Evolutionary conservation across 2,329 filamentous ascomycete genomes (phyloP).

Genomic region (Teratosphaeria gauchensis): DNA sequence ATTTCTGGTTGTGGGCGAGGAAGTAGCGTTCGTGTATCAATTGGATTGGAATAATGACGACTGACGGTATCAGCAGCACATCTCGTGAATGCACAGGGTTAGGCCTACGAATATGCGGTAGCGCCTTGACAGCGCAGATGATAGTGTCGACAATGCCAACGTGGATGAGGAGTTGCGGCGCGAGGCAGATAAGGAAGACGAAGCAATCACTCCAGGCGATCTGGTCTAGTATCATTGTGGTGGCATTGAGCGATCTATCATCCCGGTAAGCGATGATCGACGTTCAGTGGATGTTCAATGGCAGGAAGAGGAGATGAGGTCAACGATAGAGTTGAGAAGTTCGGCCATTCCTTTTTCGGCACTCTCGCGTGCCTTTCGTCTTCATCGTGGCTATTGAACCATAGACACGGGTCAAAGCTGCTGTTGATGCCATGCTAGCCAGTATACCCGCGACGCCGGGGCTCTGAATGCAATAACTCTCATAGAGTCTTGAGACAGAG

Average conservation of each 20-base stretch:
- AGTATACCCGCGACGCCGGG: too few species aligned
- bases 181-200: slow-evolving; percentile 60
- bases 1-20: slow-evolving; percentile 34
- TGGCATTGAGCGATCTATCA: neutral
- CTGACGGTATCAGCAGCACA: slow-evolving; percentile 28
- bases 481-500: neutral
- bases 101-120: slow-evolving; percentile 60
- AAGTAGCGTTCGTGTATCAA: slow-evolving; percentile 52
- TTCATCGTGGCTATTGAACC: neutral
- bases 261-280: too few species aligned
- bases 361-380: neutral
- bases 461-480: too few species aligned
- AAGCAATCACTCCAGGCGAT: slow-evolving; percentile 68
- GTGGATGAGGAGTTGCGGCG: slow-evolving; percentile 60
- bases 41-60: slow-evolving; percentile 47
- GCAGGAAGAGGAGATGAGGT: neutral
- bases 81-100: neutral
- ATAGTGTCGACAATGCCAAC: slow-evolving; percentile 54
- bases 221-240: slow-evolving; percentile 59
- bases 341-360: neutral
- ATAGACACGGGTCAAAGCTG: too few species aligned
- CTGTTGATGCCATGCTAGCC: too few species aligned
- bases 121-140: slow-evolving; percentile 47
- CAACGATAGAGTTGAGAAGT: neutral
- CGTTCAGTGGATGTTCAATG: neutral